Base-by-base conservation (phyloP, 352 stramenopile genomes). In the Pythium aquatile region DNA sequence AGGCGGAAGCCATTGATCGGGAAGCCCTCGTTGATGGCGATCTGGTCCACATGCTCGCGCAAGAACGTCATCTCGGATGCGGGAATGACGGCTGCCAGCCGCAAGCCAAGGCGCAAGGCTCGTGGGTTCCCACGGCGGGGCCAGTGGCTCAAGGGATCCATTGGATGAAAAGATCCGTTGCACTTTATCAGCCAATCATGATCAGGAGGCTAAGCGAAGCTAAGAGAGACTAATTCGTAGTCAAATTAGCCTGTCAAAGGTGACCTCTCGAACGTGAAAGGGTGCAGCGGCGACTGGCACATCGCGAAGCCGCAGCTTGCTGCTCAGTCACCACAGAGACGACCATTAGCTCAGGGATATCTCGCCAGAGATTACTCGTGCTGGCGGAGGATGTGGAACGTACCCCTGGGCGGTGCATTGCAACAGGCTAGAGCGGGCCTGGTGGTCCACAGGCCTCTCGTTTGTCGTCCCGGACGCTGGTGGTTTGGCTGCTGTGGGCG, bases 1-100 rank as follows among this genome's bases (percentile, higher is more conserved):
- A 94, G 72, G 61, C 85, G 85, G 64, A 92, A 91, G 37, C 76
- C 81, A 59, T 83, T 81, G 61, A 94, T 75, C 11, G 85, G 85
- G 65, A 94, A 90, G 60, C 85, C 81, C 53, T 88, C 81, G 58
- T 75, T 77, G 59, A 78, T 72, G 37, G 83, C 84, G 61, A 93
- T 72, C 55, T 66, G 68, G 63, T 94, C 85, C 49, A 93, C 70
- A 6, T 83, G 76, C n/a, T 69, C 81, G 24, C 85, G 85, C 17
- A 91, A 54, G 47, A 84, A 74, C 40, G 85, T 77, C 76, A 88
- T 84, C 40, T 61, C 72, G 63, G 47, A 57, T 56, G 39, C 42
- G 53, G 24, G 32, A 74, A 46, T 76, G 66, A 74, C 66, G 58
- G 47, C 68, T 72, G 61, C 69, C 58, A 49, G 28, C 55, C 42